phyloP scores from a whole-genome alignment of 345 rosid species.

The Melaleuca quinquenervia region DNA sequence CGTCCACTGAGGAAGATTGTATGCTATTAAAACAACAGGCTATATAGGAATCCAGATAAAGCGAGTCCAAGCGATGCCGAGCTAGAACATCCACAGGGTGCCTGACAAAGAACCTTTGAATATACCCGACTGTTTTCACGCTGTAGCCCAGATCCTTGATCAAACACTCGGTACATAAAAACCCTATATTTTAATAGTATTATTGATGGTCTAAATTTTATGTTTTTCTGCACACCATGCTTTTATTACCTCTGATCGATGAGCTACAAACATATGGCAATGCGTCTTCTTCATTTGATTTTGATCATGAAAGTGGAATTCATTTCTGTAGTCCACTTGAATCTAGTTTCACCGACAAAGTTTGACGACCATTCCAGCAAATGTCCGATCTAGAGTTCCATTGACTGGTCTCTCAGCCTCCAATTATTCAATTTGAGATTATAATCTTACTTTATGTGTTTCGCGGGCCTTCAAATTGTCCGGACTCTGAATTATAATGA shows the following conservation, averaged over 20 bases:
- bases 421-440: neutral
- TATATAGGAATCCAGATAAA: neutral
- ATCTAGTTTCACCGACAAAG: neutral
- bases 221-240: neutral
- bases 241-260: neutral
- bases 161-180: neutral
- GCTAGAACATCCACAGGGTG: neutral
- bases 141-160: neutral
- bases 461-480: neutral
- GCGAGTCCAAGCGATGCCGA: neutral
- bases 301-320: neutral
- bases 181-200: neutral
- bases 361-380: neutral
- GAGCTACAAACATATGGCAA: neutral
- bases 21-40: neutral
- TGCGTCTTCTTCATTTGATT: neutral
- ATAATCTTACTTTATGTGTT: neutral
- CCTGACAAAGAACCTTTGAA: neutral
- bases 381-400: neutral
- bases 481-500: neutral
- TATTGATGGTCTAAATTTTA: neutral
- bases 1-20: conserved; percentile 1
- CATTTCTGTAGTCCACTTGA: neutral
- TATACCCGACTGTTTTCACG: neutral
- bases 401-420: neutral